Percentiles rank a stretch among this genome's conserved stretches.
These are phyloP conservation scores for Lagenaria siceraria DNA, from an alignment of 306 rosid genomes.

Conservation along the genomic window DNA sequence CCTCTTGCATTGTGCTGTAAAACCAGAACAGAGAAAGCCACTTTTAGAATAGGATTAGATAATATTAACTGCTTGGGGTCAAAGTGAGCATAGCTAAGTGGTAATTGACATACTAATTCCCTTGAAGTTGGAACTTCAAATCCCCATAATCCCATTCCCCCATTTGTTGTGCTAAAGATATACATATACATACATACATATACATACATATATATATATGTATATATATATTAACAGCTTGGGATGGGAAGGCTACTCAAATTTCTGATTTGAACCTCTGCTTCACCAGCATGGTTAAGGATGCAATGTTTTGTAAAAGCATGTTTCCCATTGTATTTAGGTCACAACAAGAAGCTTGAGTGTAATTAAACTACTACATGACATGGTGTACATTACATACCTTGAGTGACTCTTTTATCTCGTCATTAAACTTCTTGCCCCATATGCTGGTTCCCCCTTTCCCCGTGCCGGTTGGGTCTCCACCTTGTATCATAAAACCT, in stretches of 20 bases:
- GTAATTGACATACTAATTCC: too few species aligned
- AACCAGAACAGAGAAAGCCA: conserved; percentile 13
- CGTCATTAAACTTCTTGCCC: conserved; percentile 92
- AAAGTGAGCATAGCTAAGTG: too few species aligned
- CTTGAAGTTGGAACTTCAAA: too few species aligned
- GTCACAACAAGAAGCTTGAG: not conserved
- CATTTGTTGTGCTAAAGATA: too few species aligned
- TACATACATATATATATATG: too few species aligned
- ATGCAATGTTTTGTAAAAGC: not conserved
- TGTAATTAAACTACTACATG: not conserved
- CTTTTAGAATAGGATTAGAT: not conserved
- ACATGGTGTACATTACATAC: conserved; percentile 16
- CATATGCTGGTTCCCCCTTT: conserved; percentile 90
- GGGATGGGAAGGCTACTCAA: not conserved
- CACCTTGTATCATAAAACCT: conserved; percentile 99
- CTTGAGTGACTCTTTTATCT: conserved; percentile 88
- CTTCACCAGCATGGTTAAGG: not conserved
- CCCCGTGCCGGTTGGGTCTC: conserved; percentile 96
- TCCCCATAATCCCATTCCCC: too few species aligned
- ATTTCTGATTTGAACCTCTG: not conserved
- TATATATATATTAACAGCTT: not conserved
- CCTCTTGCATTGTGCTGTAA: conserved; percentile 91
- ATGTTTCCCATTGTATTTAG: not conserved
- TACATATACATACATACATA: too few species aligned
- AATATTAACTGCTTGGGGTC: not conserved